Conservation (phyloP, 1,284 basidiomycete genomes). For the Schizopora paradoxa region DNA sequence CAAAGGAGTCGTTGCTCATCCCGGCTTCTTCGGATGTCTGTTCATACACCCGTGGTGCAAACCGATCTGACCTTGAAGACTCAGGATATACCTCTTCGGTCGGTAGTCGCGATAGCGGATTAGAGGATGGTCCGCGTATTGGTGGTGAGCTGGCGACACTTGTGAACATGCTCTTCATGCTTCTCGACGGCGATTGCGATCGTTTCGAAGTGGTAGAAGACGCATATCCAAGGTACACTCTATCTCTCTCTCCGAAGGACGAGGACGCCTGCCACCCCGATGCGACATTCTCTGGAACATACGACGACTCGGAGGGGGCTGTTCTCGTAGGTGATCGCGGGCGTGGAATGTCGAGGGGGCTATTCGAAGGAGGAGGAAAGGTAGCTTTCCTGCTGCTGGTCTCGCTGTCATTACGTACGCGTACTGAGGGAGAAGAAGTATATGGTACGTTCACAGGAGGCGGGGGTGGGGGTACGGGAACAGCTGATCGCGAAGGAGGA, state of each 20-base stretch:
- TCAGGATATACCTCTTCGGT: constrained; percentile 1
- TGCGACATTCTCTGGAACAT: background rate
- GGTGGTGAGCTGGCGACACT: background rate
- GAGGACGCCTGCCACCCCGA: background rate
- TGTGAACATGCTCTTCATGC: background rate
- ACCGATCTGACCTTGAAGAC: background rate
- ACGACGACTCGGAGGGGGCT: constrained; percentile 2
- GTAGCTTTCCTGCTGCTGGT: background rate
- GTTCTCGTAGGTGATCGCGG: background rate
- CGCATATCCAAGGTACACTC: background rate
- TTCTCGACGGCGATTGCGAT: background rate
- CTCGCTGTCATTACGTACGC: constrained; percentile 9
- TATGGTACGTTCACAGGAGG: background rate
- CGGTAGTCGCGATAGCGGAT: constrained; percentile 9
- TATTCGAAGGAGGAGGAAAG: background rate
- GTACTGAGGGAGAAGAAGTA: background rate
- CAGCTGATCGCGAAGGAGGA: background rate
- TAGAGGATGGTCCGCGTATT: background rate
- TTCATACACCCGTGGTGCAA: background rate
- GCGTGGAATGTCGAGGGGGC: background rate
- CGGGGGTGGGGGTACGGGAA: background rate
- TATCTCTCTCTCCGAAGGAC: background rate
- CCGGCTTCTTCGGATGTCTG: background rate
- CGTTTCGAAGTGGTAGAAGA: background rate
- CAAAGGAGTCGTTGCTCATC: constrained; percentile 5